Percentiles rank a stretch among this genome's conserved stretches.
These are phyloP conservation scores for Penicillium diatomitis DNA, from an alignment of 495 filamentous ascomycete genomes.

Conservation along the genomic window DNA sequence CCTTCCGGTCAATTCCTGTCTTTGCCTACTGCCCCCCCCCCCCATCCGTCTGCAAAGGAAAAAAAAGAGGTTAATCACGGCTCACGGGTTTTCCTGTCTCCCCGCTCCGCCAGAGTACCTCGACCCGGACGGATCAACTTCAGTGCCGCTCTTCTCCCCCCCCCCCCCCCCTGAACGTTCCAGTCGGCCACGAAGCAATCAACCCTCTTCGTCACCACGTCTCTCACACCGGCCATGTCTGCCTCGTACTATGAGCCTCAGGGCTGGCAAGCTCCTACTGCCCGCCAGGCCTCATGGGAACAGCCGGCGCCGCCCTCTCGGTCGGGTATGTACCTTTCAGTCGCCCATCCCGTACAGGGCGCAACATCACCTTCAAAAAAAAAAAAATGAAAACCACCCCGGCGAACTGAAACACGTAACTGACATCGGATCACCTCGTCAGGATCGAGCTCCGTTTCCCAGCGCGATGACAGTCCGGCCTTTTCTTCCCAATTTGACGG, in stretches of 20 bases:
- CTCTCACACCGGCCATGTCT: slow-evolving; percentile 50
- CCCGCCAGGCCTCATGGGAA: slow-evolving; percentile 66
- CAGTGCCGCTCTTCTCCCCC: slow-evolving; percentile 11
- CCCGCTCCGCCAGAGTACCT: slow-evolving; percentile 16
- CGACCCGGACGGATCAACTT: slow-evolving; percentile 24
- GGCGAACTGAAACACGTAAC: too few species aligned
- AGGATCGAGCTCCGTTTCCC: slow-evolving; percentile 72
- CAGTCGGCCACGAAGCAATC: slow-evolving; percentile 6
- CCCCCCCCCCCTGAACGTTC: slow-evolving; percentile 19
- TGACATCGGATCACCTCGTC: background rate
- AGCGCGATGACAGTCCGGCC: slow-evolving; percentile 68
- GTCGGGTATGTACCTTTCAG: slow-evolving; percentile 53
- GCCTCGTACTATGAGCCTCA: slow-evolving; percentile 80
- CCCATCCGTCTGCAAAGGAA: too few species aligned
- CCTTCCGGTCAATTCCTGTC: slow-evolving; percentile 8
- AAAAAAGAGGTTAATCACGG: too few species aligned
- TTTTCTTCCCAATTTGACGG: slow-evolving; percentile 90
- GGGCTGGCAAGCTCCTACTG: slow-evolving; percentile 60
- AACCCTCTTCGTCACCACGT: slow-evolving; percentile 3
- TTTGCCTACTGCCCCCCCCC: background rate
- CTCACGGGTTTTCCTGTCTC: too few species aligned
- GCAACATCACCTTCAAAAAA: slow-evolving; percentile 6
- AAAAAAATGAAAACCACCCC: slow-evolving; percentile 14
- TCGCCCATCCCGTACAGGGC: background rate
- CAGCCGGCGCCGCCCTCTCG: slow-evolving; percentile 78